phyloP scores from a whole-genome alignment of 2,329 filamentous ascomycete species.

The Lachnellula hyalina region DNA sequence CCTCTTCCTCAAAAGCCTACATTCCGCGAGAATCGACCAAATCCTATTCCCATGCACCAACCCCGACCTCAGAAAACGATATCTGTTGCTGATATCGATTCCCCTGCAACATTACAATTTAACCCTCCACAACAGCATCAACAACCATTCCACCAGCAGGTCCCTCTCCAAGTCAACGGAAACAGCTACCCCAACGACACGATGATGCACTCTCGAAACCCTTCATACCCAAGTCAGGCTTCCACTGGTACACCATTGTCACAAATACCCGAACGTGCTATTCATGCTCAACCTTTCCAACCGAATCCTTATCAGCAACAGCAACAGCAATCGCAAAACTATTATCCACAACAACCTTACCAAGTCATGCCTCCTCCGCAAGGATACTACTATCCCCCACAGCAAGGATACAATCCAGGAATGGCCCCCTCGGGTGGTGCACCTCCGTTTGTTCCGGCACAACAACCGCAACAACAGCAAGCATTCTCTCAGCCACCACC shows the following conservation, averaged over 20 bases:
- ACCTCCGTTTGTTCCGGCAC: constrained; percentile 25
- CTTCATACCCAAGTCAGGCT: constrained; percentile 64
- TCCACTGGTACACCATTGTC: constrained; percentile 77
- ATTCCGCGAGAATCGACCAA: constrained; percentile 51
- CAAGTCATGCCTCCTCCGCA: constrained; percentile 52
- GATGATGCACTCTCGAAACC: constrained; percentile 57
- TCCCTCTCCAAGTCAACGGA: constrained; percentile 68
- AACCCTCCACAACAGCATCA: constrained; percentile 61
- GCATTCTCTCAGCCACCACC: constrained; percentile 18
- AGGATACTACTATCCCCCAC: constrained; percentile 61
- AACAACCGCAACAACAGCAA: constrained; percentile 29
- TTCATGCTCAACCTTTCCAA: constrained; percentile 87
- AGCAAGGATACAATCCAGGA: constrained; percentile 40
- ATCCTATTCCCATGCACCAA: constrained; percentile 74
- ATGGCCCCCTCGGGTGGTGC: constrained; percentile 37
- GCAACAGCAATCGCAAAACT: constrained; percentile 48
- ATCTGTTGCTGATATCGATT: constrained; percentile 88
- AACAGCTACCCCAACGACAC: constrained; percentile 48
- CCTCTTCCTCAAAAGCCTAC: constrained; percentile 53
- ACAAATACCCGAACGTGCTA: constrained; percentile 87
- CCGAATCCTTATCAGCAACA: constrained; percentile 54
- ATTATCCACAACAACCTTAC: constrained; percentile 49
- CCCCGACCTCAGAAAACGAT: constrained; percentile 92
- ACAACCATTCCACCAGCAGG: constrained; percentile 89
- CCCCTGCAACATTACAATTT: constrained; percentile 54